phyloP scores from a whole-genome alignment of 257 asterid species.

The Catharanthus roseus region DNA sequence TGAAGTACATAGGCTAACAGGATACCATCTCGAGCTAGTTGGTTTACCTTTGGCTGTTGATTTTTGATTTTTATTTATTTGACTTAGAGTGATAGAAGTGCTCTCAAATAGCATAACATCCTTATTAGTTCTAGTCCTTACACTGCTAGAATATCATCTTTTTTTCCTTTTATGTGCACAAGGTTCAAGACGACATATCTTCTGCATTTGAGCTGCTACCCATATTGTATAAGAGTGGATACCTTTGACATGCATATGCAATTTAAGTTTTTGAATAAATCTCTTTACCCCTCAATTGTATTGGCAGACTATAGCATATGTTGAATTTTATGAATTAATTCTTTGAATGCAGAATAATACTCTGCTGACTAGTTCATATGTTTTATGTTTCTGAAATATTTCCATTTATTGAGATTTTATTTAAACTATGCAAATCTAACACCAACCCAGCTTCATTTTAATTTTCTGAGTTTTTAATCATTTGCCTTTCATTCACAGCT shows the following conservation, averaged over 20 bases:
- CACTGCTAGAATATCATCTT: background rate
- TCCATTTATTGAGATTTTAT: background rate
- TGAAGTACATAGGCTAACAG: background rate
- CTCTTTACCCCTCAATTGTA: background rate
- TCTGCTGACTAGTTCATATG: background rate
- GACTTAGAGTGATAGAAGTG: background rate
- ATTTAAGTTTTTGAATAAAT: slow-evolving; percentile 1
- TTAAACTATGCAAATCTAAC: background rate
- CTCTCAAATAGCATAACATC: background rate
- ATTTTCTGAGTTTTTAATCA: slow-evolving; percentile 24
- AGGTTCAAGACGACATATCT: background rate
- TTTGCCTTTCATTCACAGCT: slow-evolving; percentile 56
- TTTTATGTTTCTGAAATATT: slow-evolving; percentile 2
- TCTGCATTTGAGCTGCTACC: background rate
- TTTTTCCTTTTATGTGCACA: background rate
- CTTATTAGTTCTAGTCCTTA: background rate
- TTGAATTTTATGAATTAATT: background rate
- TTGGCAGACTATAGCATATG: background rate
- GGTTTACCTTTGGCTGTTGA: background rate
- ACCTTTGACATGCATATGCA: background rate
- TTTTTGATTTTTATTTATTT: background rate
- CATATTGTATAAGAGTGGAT: background rate
- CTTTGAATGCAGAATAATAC: background rate
- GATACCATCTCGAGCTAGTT: slow-evolving; percentile 6
- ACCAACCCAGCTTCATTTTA: background rate